These are phyloP conservation scores for Isochrysis galbana DNA, from an alignment of 78 protist genomes.

Conservation along the genomic window DNA sequence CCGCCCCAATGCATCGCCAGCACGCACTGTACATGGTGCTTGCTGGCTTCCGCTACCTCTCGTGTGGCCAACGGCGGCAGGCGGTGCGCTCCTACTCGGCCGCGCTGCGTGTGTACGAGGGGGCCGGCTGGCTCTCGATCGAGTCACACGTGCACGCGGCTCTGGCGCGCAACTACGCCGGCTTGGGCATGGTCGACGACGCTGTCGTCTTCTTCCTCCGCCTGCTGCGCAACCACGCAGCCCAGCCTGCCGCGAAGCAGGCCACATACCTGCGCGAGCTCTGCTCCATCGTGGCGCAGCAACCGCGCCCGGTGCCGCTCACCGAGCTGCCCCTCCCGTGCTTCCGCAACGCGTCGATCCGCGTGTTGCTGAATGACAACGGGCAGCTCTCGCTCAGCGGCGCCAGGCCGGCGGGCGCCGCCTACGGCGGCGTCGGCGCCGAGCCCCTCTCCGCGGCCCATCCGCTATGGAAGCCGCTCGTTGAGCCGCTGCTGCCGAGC, in stretches of 20 bases:
- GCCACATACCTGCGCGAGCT: not conserved
- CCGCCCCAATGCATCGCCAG: slow-evolving; percentile 20
- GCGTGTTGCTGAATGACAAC: not conserved
- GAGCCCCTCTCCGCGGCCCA: not conserved
- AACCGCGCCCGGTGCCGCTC: not conserved
- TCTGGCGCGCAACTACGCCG: slow-evolving; percentile 29
- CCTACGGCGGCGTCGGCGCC: not conserved
- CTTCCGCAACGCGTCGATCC: not conserved
- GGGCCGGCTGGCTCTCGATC: slow-evolving; percentile 15
- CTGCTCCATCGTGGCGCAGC: not conserved
- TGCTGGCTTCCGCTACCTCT: slow-evolving; percentile 50
- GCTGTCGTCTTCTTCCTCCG: not conserved
- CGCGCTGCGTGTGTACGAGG: slow-evolving; percentile 11
- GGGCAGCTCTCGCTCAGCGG: not conserved
- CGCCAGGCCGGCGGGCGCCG: too few relatives aligned
- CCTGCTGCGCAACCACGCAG: not conserved
- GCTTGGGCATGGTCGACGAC: not conserved
- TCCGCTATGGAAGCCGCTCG: not conserved
- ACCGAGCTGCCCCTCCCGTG: not conserved
- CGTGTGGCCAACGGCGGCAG: slow-evolving; percentile 43
- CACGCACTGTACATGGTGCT: slow-evolving; percentile 48
- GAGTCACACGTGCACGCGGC: slow-evolving; percentile 46
- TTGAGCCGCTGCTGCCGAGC: not conserved
- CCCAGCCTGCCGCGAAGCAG: not conserved
- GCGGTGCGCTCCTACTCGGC: slow-evolving; percentile 41